Base-by-base conservation (phyloP, 1,139 yeast genomes). In the Lodderomyces margitis region DNA sequence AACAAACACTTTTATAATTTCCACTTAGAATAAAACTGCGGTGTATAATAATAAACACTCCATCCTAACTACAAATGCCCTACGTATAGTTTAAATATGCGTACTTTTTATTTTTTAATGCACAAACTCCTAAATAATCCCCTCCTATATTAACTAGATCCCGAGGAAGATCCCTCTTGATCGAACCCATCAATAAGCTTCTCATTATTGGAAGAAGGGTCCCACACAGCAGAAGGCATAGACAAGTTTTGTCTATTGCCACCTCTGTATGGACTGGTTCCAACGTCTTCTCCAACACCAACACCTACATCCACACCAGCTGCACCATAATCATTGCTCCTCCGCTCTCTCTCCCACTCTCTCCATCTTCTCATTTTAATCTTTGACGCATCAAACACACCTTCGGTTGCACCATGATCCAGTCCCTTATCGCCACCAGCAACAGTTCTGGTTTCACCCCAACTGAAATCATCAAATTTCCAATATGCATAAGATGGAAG, bases 381-480 rank as follows among this genome's bases (percentile, higher is more conserved):
- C 57, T 80, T 81, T 3, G 94, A 80, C 15, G 95, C 86, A 60
- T 92, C 98, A 59, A 92, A 92, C 48, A 81, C 84, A 51, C 97
- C 98, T 40, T 78, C 87, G 35, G 69, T 80, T 12, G 61, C 70
- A 43, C 81, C 89, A 59, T 87, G 95, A 4, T 65, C 74, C 32
- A 15, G 32, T 27, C 81, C 86, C 50, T 74, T 75, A 47, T 73
- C 80, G 9, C 80, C 94, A 36, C 92, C 95, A 15, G 80, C 80
- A 45, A 92, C 81, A 16, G 86, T 76, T 71, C 98, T 79, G 4
- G 98, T 92, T 51, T 91, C 98, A 62, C 98, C 98, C 98, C 98
- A 92, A 55, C 92, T 81, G 68, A 92, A 92, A 63, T 92, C 98
- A 63, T 92, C 98, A 64, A 92, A 92, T 63, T 91, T 91, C 98